Percentiles rank a stretch among this genome's conserved stretches.
These are phyloP conservation scores for Amanita muscaria DNA, from an alignment of 768 basidiomycete species.

Conservation along the genomic window DNA sequence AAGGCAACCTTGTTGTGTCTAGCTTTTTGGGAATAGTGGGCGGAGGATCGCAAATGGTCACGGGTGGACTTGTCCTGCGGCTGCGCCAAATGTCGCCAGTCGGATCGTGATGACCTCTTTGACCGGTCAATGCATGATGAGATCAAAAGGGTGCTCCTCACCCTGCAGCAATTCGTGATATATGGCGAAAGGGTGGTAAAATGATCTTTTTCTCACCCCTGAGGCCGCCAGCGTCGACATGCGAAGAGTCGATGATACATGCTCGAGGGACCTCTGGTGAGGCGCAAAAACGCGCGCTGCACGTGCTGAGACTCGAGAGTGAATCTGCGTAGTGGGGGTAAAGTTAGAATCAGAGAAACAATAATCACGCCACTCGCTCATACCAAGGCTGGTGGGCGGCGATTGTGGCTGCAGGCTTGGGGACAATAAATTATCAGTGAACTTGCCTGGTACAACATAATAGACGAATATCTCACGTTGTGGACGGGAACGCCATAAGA, in stretches of 20 bases:
- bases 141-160: neutral
- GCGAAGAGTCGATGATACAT: neutral
- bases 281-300: too few species aligned
- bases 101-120: constrained; percentile 1
- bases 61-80: too few species aligned
- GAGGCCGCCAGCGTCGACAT: neutral
- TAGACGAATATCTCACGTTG: neutral
- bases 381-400: neutral
- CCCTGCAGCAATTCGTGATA: constrained; percentile 3
- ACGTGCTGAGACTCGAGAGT: neutral
- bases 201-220: neutral
- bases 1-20: too few species aligned
- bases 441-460: neutral
- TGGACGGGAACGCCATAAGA: neutral
- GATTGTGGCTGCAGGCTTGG: neutral
- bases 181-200: neutral
- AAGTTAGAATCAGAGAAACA: neutral
- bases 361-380: neutral
- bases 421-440: neutral
- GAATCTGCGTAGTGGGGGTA: neutral
- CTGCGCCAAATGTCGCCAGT: constrained; percentile 2
- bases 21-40: too few species aligned
- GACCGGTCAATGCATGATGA: neutral
- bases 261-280: too few species aligned
- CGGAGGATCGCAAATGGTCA: too few species aligned